Evolutionary conservation across 2,329 filamentous ascomycete genomes (phyloP).

Genomic region (Aspergillus piperis): DNA sequence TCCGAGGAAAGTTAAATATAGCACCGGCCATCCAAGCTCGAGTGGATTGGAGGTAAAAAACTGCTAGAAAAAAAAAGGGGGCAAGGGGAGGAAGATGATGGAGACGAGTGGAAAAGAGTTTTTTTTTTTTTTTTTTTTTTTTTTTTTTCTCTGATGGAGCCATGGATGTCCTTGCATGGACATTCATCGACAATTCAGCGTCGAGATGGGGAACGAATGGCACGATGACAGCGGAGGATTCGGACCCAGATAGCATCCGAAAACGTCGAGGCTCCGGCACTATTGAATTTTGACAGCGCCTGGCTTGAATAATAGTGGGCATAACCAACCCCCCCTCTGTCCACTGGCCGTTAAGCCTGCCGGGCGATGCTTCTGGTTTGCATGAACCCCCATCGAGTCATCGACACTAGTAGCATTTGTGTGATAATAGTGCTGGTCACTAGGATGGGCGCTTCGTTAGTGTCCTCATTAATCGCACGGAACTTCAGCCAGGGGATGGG

Average conservation of each 20-base stretch:
- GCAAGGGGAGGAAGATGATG: neutral
- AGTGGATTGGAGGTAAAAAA: neutral
- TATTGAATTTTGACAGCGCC: slow-evolving; percentile 26
- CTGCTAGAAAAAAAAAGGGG: neutral
- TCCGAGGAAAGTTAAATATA: neutral
- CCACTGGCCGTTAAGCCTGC: neutral
- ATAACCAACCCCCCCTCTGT: neutral
- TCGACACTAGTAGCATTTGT: slow-evolving; percentile 15
- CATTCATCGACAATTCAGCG: neutral
- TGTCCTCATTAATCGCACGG: neutral
- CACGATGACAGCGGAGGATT: slow-evolving; percentile 19
- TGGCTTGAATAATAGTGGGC: slow-evolving; percentile 10
- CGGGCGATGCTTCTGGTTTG: neutral
- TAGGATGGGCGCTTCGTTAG: slow-evolving; percentile 3
- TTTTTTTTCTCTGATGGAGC: neutral
- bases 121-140: neutral
- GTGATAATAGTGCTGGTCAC: slow-evolving; percentile 14
- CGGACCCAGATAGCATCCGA: slow-evolving; percentile 11
- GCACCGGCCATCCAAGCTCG: neutral
- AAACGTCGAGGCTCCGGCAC: slow-evolving; percentile 22
- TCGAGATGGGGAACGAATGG: slow-evolving; percentile 6
- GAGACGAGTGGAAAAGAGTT: neutral
- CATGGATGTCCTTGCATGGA: neutral
- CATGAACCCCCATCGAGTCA: slow-evolving; percentile 10
- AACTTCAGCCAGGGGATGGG: neutral